Percentiles rank a stretch among this genome's conserved stretches.
Evolutionary conservation across 805 yeast species (phyloP).

Genomic region (Candida andamanensis): DNA sequence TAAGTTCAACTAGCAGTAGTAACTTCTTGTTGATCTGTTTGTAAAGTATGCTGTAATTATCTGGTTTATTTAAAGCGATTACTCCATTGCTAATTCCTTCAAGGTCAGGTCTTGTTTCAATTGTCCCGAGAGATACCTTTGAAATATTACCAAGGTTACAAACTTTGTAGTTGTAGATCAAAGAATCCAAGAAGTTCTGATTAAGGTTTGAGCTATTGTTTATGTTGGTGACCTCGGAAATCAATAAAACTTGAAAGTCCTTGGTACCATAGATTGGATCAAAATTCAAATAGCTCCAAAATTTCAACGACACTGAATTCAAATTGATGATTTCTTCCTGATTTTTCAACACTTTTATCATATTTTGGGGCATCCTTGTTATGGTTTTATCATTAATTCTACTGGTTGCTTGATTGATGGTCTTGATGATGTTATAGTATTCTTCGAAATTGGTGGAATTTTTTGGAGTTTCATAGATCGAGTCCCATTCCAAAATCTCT

Average conservation of each 20-base stretch:
- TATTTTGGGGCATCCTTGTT: conserved; percentile 9
- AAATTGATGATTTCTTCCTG: conserved; percentile 40
- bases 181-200: conserved; percentile 36
- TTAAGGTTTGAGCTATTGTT: conserved; percentile 19
- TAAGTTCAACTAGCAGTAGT: conserved; percentile 29
- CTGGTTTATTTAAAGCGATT: conserved; percentile 20
- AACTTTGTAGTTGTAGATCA: conserved; percentile 42
- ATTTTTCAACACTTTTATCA: conserved; percentile 28
- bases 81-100: conserved; percentile 26
- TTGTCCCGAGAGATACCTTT: conserved; percentile 22
- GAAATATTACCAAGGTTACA: conserved; percentile 45
- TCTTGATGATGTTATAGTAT: conserved; percentile 17
- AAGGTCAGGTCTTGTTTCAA: conserved; percentile 23
- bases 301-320: conserved; percentile 39
- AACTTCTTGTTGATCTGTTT: conserved; percentile 25
- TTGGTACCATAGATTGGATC: conserved; percentile 49
- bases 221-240: conserved; percentile 25
- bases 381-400: conserved; percentile 8
- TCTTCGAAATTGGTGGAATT: conserved; percentile 16
- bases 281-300: conserved; percentile 56
- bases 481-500: conserved; percentile 31
- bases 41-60: conserved; percentile 23
- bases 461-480: conserved; percentile 14
- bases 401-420: conserved; percentile 9
- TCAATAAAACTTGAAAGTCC: conserved; percentile 46